Conservation (phyloP, 1,284 basidiomycete genomes). For the Marasmius tenuissimus region DNA sequence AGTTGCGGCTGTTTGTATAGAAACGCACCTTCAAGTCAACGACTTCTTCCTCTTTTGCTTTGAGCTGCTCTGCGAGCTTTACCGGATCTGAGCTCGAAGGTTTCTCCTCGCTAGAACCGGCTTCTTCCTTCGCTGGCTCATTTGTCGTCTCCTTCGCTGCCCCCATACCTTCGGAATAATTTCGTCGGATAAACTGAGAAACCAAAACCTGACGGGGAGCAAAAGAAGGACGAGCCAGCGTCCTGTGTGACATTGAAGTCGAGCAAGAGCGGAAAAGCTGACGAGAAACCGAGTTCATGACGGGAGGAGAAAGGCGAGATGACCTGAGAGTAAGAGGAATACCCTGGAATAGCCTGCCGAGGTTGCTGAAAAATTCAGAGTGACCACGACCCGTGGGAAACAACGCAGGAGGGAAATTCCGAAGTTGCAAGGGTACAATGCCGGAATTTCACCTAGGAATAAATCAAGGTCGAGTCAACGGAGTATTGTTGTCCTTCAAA, state of each 20-base stretch:
- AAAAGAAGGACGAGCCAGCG: slow-evolving; percentile 38
- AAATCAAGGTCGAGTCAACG: background rate
- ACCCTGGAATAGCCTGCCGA: too few species aligned
- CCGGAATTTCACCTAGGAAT: background rate
- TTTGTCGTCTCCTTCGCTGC: slow-evolving; percentile 29
- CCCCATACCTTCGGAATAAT: slow-evolving; percentile 55
- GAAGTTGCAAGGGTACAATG: background rate
- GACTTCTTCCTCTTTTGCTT: slow-evolving; percentile 72
- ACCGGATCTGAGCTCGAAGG: slow-evolving; percentile 19
- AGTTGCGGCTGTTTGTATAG: background rate
- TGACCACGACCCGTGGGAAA: background rate
- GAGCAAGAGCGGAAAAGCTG: slow-evolving; percentile 58
- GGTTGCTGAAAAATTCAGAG: background rate
- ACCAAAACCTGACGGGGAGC: slow-evolving; percentile 22
- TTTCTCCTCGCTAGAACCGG: slow-evolving; percentile 9
- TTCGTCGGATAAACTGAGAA: slow-evolving; percentile 29
- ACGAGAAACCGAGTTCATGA: slow-evolving; percentile 52
- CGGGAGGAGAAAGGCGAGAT: slow-evolving; percentile 16
- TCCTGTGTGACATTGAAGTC: slow-evolving; percentile 49
- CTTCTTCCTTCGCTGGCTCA: slow-evolving; percentile 25
- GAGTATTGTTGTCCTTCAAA: background rate
- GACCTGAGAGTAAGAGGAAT: background rate
- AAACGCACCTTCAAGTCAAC: slow-evolving; percentile 71
- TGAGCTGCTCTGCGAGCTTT: slow-evolving; percentile 53
- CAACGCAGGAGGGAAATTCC: background rate